A percentile compares a stretch with the other conserved stretches of the same genome.
Evolutionary conservation across 306 rosid genomes (phyloP).

Genomic region (Fragaria ananassa): DNA sequence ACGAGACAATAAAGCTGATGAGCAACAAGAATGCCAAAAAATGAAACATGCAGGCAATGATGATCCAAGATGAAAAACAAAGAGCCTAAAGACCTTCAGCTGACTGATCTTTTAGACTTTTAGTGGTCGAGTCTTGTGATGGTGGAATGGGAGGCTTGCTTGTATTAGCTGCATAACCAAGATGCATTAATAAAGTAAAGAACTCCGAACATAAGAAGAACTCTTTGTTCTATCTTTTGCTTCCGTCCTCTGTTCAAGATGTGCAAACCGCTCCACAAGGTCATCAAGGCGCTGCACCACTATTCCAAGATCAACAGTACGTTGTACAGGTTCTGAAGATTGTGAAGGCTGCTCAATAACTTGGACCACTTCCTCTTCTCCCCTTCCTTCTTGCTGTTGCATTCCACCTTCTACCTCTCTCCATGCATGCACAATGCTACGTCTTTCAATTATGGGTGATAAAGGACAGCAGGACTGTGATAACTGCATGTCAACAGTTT

Average conservation of each 20-base stretch:
- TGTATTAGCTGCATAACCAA: neutral
- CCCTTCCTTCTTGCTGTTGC: neutral
- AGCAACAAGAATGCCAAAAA: neutral
- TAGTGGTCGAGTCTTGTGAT: neutral
- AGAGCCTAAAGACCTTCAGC: neutral
- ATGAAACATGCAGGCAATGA: neutral
- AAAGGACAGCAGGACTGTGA: neutral
- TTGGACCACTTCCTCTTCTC: neutral
- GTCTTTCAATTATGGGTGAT: neutral
- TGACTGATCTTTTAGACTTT: neutral
- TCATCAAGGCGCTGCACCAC: neutral
- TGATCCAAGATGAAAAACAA: neutral
- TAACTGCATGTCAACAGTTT: neutral
- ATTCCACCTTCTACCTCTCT: neutral
- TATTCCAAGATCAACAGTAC: neutral
- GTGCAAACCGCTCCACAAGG: neutral
- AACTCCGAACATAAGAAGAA: neutral
- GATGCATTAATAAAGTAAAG: neutral
- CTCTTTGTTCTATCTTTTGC: neutral
- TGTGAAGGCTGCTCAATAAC: neutral
- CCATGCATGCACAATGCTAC: conserved; percentile 2
- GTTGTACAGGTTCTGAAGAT: neutral
- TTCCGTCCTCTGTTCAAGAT: neutral
- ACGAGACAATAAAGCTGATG: neutral
- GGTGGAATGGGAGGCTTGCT: conserved; percentile 3